These are phyloP conservation scores for Neurospora hispaniola DNA, from an alignment of 495 filamentous ascomycete genomes.

Conservation along the genomic window DNA sequence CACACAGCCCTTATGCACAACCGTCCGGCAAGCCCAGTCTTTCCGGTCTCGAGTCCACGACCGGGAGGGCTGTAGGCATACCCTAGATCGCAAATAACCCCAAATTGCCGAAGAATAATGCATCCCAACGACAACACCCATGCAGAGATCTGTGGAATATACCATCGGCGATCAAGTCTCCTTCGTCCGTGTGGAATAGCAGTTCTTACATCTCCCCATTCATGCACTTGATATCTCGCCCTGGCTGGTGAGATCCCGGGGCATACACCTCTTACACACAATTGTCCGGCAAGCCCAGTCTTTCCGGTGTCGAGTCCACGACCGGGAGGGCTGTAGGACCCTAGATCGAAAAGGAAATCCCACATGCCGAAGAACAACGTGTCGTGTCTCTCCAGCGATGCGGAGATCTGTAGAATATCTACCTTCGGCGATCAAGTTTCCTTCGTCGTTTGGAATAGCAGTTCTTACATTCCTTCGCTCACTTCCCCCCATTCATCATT, in stretches of 20 bases:
- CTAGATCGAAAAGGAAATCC: not conserved
- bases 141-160: too few species aligned
- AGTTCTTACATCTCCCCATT: too few species aligned
- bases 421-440: not conserved
- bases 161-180: too few species aligned
- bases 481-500: not conserved
- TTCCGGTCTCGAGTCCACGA: not conserved
- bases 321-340: not conserved
- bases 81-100: not conserved
- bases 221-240: too few species aligned
- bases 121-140: too few species aligned
- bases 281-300: not conserved
- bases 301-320: not conserved
- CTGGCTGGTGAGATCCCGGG: too few species aligned
- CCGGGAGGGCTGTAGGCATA: not conserved
- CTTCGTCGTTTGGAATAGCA: not conserved
- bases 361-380: not conserved
- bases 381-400: not conserved
- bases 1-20: not conserved
- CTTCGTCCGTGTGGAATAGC: too few species aligned
- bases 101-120: too few species aligned
- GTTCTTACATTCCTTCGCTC: not conserved
- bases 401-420: not conserved
- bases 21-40: not conserved
- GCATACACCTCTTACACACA: too few species aligned